A percentile compares a stretch with the other conserved stretches of the same genome.
These are phyloP conservation scores for Saturnispora dispora DNA, from an alignment of 805 yeast species.

Conservation along the genomic window DNA sequence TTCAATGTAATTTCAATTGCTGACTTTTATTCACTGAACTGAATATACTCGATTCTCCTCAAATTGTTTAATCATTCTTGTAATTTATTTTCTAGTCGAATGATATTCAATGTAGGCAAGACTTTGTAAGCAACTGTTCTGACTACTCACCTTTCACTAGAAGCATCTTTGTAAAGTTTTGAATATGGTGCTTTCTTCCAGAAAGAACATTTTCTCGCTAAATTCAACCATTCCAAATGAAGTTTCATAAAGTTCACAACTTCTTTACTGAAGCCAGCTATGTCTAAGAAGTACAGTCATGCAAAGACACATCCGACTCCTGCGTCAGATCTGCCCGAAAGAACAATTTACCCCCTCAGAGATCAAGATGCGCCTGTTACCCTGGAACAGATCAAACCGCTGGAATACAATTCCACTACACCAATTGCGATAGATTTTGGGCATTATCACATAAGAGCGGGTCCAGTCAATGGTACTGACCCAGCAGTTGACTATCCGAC, in stretches of 20 bases:
- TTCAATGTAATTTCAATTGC: too few relatives aligned
- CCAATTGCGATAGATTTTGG: constrained; percentile 93
- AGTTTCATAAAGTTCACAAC: background rate
- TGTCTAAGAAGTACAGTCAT: constrained; percentile 6
- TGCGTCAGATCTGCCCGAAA: background rate
- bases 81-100: too few relatives aligned
- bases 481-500: constrained; percentile 67
- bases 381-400: background rate
- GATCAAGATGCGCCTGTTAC: background rate
- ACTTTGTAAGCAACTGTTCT: background rate
- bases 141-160: background rate
- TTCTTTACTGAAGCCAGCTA: background rate
- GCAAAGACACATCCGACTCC: constrained; percentile 7
- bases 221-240: background rate
- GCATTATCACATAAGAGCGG: constrained; percentile 48
- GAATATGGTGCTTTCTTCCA: background rate
- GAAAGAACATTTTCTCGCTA: background rate
- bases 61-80: too few relatives aligned
- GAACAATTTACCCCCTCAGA: background rate
- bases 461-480: constrained; percentile 36
- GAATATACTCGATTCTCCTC: too few relatives aligned
- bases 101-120: too few relatives aligned
- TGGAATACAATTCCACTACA: constrained; percentile 37
- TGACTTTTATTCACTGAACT: too few relatives aligned
- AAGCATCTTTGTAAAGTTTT: background rate